Evolutionary conservation across 176 grass and related monocot species (phyloP).

Genomic region (Tuctoria greenei): DNA sequence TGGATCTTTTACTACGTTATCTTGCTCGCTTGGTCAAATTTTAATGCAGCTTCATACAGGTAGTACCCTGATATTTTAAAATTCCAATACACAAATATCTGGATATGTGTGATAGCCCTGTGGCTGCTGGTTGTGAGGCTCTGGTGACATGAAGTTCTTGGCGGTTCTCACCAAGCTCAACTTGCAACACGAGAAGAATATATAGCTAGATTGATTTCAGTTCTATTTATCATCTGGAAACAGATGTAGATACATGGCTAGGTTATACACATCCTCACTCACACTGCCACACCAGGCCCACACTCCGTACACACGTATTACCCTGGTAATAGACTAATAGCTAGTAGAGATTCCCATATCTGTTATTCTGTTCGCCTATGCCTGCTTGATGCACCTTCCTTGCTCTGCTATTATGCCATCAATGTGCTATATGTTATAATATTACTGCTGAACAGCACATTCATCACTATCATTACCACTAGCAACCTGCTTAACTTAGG

Average conservation of each 20-base stretch:
- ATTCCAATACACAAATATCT: conserved; percentile 11
- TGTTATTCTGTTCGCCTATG: not conserved
- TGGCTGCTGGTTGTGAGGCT: not conserved
- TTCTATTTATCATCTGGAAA: not conserved
- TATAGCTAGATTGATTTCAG: not conserved
- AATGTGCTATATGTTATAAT: not conserved
- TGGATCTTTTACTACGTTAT: conserved; percentile 92
- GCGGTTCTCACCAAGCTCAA: not conserved
- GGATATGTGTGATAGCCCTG: not conserved
- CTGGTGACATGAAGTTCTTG: not conserved
- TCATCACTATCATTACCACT: not conserved
- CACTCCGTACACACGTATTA: not conserved
- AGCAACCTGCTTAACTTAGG: conserved; percentile 11
- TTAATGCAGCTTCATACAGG: conserved; percentile 96
- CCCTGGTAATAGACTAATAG: not conserved
- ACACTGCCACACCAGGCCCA: not conserved
- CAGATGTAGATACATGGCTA: not conserved
- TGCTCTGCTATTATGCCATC: not conserved
- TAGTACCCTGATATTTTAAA: conserved; percentile 29
- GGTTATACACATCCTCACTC: not conserved
- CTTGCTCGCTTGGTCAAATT: conserved; percentile 83
- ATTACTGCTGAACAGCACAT: not conserved
- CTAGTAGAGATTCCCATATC: no score
- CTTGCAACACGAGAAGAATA: not conserved
- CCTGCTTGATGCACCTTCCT: not conserved